These are phyloP conservation scores for Myxozyma neglecta DNA, from an alignment of 805 yeast genomes.

Conservation along the genomic window DNA sequence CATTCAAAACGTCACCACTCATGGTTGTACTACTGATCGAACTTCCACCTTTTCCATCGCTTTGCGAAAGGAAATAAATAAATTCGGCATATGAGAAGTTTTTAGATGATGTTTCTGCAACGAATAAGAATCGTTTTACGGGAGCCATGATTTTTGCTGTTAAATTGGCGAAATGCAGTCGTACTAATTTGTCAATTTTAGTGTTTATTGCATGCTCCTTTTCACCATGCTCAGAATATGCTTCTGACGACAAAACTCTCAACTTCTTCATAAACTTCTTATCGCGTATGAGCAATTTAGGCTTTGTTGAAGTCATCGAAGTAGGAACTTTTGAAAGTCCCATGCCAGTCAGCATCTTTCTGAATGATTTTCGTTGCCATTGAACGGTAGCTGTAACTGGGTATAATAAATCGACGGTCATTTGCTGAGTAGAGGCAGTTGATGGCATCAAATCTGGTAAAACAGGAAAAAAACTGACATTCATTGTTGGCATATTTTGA, in stretches of 20 bases:
- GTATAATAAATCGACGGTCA: conserved; percentile 27
- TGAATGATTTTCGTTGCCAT: conserved; percentile 22
- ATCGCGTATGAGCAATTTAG: conserved; percentile 18
- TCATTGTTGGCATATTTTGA: conserved; percentile 17
- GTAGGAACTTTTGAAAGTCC: conserved; percentile 8
- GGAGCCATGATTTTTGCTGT: conserved; percentile 30
- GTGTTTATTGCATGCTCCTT: background rate
- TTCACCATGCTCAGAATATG: background rate
- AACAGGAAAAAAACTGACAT: conserved; percentile 22
- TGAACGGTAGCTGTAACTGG: conserved; percentile 28
- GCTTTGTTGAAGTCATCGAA: background rate
- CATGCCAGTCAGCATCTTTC: conserved; percentile 13
- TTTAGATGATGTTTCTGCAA: conserved; percentile 21
- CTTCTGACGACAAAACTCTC: conserved; percentile 9
- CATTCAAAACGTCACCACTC: conserved; percentile 3
- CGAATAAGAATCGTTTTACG: conserved; percentile 22
- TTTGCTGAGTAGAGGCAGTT: conserved; percentile 15
- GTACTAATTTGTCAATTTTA: conserved; percentile 18
- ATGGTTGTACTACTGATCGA: conserved; percentile 3
- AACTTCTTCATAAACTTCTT: conserved; percentile 11
- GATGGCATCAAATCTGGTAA: conserved; percentile 26
- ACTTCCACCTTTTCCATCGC: background rate
- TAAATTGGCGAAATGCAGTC: conserved; percentile 27
- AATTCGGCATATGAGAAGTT: conserved; percentile 25
- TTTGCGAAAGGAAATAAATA: conserved; percentile 15